Base-by-base conservation (phyloP, 805 yeast genomes). In the Schizosaccharomyces pombe region DNA sequence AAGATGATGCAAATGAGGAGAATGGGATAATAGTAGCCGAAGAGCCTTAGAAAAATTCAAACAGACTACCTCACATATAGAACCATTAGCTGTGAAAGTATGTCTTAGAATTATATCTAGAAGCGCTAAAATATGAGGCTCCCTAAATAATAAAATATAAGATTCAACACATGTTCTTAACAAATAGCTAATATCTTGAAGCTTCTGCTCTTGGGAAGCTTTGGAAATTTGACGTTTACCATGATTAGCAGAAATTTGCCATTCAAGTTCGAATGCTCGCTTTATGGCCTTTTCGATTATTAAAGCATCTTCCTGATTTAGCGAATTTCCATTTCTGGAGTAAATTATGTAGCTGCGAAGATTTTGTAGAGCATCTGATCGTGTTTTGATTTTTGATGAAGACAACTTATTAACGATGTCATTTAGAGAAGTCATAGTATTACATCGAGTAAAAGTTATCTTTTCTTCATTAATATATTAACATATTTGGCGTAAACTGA, bases 1-100 rank as follows among this genome's bases (percentile, higher is more conserved):
- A 30, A 60, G 53, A 47, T 60, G 61, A 33, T 62, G 62, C 5
- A 62, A 47, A 28, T 60, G 60, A 2, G 62, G 58, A 3, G 59
- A 31, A 24, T 59, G 55, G 16, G 53, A 34, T 51, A 58, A 19
- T 19, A 43, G 26, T 3, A 26, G 12, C 14, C 26, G 49, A 2
- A 43, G 26, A 43, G 30, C 19, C 26, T 43, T 43, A 14, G 28
- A 28, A 43, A 43, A 19, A 26, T 43, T 29, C 28, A 43, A 26
- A 43, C 30, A 22, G 31, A 43, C 49, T 8, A n/a, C 28, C 19
- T 22, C 49, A 11, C 49, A 43, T 24, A 43, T 19, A 22, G 49
- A 14, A 24, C 26, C 49, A 5, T 5, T 22, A 24, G 49, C 16
- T 22, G 28, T 9, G 11, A 8, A 37, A 9, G 43, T 37, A 14